Evolutionary conservation across 108 stramenopile species (phyloP), one percentile per base, ranked within the genome.

Genomic region (Phaeodactylum tricornutum): DNA sequence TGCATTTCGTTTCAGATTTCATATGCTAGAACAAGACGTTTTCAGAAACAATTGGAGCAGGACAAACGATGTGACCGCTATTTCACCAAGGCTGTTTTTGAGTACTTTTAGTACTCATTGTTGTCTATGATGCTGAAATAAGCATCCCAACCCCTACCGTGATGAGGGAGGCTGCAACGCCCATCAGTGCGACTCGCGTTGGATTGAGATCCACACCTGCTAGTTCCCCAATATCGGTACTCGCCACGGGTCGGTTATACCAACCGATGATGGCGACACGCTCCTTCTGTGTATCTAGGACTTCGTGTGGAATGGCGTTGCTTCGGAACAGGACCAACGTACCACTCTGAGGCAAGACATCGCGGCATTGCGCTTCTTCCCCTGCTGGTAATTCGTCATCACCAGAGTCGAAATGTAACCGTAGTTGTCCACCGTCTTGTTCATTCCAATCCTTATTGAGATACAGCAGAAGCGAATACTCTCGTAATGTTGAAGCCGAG

Each of bases 191-290:
- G n/a, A n/a, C n/a, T n/a, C n/a, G n/a, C n/a, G n/a, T n/a, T n/a
- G n/a, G n/a, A n/a, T 45, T 65, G 1, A 59, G 70, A 33, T 32
- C 74, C 15, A 47, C 66, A 23, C n/a, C 50, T 7, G 68, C 69
- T 29, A 80, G 50, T 12, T 20, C 61, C 3, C 46, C 64, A 41
- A 80, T 63, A 43, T 80, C 79, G 3, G 56, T 20, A 9, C 50
- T 32, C 0, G 45, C 45, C 32, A 49, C 11, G 9, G 29, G 31
- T 8, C 76, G 35, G 44, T 73, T 75, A 41, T 53, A 87, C 87
- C 87, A 88, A 4, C 87, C 87, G 4, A 88, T 78, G 9, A 88
- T 40, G 7, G 79, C 87, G 38, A 79, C 53, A 19, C 87, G 54
- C 39, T 79, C 74, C 24, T 60, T 38, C n/a, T 62, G 61, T 9